These are phyloP conservation scores for Anthracocystis panici-leucophaei DNA, from an alignment of 1,284 basidiomycete genomes.

Conservation along the genomic window DNA sequence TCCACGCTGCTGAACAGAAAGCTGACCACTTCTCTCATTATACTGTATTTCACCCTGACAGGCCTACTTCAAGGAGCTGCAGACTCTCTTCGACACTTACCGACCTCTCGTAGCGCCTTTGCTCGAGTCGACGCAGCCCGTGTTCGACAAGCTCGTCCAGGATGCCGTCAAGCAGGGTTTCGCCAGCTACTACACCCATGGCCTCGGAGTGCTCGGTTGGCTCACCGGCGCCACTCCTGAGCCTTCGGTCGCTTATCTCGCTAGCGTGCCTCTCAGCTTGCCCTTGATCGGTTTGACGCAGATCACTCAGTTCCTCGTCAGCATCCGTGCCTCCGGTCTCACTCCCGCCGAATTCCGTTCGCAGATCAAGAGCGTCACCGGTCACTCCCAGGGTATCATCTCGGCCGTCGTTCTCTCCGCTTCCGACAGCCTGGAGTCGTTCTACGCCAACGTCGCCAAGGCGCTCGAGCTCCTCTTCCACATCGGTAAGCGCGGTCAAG, in stretches of 20 bases:
- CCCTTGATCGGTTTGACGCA: conserved; percentile 96
- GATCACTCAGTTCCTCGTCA: conserved; percentile 88
- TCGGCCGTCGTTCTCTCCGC: conserved; percentile 88
- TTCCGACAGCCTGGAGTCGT: conserved; percentile 80
- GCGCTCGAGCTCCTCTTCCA: conserved; percentile 92
- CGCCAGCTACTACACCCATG: conserved; percentile 81
- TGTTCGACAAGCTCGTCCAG: conserved; percentile 55
- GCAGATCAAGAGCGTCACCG: conserved; percentile 86
- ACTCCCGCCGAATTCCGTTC: conserved; percentile 83
- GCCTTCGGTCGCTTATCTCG: conserved; percentile 87
- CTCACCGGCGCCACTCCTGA: conserved; percentile 78
- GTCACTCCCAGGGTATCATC: conserved; percentile 95
- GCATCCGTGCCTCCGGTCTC: conserved; percentile 80
- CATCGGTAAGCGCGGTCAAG: conserved; percentile 90
- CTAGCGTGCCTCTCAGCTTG: conserved; percentile 92
- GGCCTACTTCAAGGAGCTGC: conserved; percentile 95
- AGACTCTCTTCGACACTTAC: conserved; percentile 90
- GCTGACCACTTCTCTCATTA: conserved; percentile 10
- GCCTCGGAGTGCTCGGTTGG: conserved; percentile 87
- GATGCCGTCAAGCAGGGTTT: conserved; percentile 73
- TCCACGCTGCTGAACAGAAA: not conserved
- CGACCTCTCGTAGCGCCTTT: conserved; percentile 83
- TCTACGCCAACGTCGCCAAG: conserved; percentile 81
- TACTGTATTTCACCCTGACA: conserved; percentile 41
- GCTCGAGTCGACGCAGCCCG: conserved; percentile 75